Evolutionary conservation across 257 asterid species (phyloP).

Genomic region (Solanum stenotomum): DNA sequence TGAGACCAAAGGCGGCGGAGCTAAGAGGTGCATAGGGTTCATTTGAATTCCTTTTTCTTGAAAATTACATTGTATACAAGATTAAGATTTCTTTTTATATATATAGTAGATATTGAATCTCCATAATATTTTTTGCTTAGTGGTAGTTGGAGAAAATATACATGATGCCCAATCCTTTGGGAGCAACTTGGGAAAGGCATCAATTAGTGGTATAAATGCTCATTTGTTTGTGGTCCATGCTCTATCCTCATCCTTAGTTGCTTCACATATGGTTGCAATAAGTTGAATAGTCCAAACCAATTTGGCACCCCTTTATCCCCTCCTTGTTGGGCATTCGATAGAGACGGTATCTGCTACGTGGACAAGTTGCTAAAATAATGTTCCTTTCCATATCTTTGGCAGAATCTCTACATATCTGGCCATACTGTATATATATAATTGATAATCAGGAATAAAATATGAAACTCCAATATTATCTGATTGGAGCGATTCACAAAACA

Average conservation of each 20-base stretch:
- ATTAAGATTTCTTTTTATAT: too few relatives aligned
- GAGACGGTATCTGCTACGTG: neutral
- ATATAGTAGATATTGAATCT: too few relatives aligned
- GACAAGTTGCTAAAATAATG: neutral
- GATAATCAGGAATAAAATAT: neutral
- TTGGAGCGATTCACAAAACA: neutral
- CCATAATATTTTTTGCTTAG: too few relatives aligned
- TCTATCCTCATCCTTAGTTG: neutral
- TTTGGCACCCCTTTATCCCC: neutral
- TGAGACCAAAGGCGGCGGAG: too few relatives aligned
- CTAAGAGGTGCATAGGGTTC: neutral
- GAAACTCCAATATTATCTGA: neutral
- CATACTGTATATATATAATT: neutral
- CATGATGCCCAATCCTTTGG: neutral
- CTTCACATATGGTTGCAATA: neutral
- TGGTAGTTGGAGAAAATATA: neutral
- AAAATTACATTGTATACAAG: too few relatives aligned
- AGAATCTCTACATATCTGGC: neutral
- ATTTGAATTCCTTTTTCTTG: neutral
- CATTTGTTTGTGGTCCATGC: neutral
- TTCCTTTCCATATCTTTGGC: neutral
- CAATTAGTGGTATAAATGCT: neutral
- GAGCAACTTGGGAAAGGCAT: neutral
- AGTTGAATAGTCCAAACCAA: neutral
- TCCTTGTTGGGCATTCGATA: neutral